Evolutionary conservation across 441 rosid genomes (phyloP).

Genomic region (Gossypium laxum): DNA sequence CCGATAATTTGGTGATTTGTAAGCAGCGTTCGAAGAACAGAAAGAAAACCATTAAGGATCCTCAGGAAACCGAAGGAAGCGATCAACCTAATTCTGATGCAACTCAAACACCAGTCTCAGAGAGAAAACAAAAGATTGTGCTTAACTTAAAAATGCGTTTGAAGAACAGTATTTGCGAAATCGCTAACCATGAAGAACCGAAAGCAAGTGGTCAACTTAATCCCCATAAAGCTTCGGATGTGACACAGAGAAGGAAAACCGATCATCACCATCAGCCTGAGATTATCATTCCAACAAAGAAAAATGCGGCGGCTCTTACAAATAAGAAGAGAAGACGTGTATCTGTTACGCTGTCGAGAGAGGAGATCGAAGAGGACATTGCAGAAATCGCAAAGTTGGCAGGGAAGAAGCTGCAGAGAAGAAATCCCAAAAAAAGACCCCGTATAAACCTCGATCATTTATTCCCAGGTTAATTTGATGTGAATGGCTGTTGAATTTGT

Average conservation of each 20-base stretch:
- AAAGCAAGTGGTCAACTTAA: background rate
- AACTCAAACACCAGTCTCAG: too few species aligned
- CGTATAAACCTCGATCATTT: background rate
- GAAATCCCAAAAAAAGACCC: background rate
- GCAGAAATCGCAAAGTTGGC: background rate
- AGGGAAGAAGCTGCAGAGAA: background rate
- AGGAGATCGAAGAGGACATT: background rate
- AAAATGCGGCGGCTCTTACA: background rate
- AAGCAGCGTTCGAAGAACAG: background rate
- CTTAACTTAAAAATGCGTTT: too few species aligned
- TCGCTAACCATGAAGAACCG: background rate
- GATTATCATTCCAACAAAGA: background rate
- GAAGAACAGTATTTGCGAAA: too few species aligned
- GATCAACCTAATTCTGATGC: too few species aligned
- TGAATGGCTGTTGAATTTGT: background rate
- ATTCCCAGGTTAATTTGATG: background rate
- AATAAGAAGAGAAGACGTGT: background rate
- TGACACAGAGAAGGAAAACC: background rate
- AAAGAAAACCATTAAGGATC: background rate
- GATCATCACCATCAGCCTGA: background rate
- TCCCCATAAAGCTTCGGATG: background rate
- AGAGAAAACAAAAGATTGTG: too few species aligned
- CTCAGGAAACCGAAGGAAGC: background rate
- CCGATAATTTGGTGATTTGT: background rate
- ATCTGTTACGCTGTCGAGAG: background rate